These are phyloP conservation scores for Penicillium sp. DNA, from an alignment of 2,329 filamentous ascomycete genomes.

Conservation along the genomic window DNA sequence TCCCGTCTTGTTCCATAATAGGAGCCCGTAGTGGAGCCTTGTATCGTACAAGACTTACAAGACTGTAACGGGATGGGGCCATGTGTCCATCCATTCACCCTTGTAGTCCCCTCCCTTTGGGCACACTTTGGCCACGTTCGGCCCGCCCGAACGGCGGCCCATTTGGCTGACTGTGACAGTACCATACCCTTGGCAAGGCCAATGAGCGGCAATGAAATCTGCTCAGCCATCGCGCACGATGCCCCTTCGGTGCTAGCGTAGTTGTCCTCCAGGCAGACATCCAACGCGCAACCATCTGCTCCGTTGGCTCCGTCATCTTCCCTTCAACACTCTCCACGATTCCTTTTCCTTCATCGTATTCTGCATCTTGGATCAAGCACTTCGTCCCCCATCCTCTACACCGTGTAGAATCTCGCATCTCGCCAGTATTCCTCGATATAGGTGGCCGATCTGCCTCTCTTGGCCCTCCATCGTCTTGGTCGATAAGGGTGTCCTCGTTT, in stretches of 20 bases:
- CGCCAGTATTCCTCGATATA: not conserved
- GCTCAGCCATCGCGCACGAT: slow-evolving; percentile 24
- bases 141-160: not conserved
- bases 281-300: slow-evolving; percentile 23
- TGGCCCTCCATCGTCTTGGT: not conserved
- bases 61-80: not conserved
- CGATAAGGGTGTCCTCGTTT: not conserved
- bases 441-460: not conserved
- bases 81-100: not conserved
- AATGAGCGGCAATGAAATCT: slow-evolving; percentile 12
- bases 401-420: not conserved
- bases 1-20: slow-evolving; percentile 8
- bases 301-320: slow-evolving; percentile 24
- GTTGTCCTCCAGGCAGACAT: slow-evolving; percentile 45
- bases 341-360: slow-evolving; percentile 10
- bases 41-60: not conserved
- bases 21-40: not conserved
- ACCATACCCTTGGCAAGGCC: slow-evolving; percentile 4
- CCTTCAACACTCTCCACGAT: slow-evolving; percentile 13
- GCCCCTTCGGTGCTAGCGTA: slow-evolving; percentile 25
- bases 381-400: not conserved
- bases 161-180: slow-evolving; percentile 1
- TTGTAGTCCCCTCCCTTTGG: not conserved
- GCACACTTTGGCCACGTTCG: not conserved
- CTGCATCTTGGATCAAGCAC: not conserved